Evolutionary conservation across 2,329 filamentous ascomycete genomes (phyloP), one percentile per base, ranked within the genome.

Genomic region (Colletotrichum falcatum): DNA sequence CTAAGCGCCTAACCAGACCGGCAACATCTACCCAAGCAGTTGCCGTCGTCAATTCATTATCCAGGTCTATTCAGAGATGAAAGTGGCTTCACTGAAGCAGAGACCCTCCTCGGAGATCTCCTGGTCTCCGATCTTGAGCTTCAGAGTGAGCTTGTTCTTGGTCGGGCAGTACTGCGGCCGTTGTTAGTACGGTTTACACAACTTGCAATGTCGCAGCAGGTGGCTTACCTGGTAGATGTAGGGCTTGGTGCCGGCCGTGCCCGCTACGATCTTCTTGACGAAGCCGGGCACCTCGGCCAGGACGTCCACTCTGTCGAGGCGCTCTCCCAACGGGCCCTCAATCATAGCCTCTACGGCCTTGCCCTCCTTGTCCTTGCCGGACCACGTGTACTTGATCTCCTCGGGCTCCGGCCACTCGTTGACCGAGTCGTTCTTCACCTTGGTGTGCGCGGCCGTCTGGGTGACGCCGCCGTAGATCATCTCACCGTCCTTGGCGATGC

Each of bases 201-300:
- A 18, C 23, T 62, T 8, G 8, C 14, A 54, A 33, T 37, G 51
- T 20, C 14, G 14, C 42, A 28, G 1, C 18, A 8, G 28, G 16
- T 33, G 33, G 80, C 87, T 74, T 81, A 95, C 94, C 87, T 97
- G 96, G 83, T 98, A 99, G 76, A 99, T 98, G 81, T 98, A 99
- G 6, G 96, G 96, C 85, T 94, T 96, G 35, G 96, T 97, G 73
- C 96, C 96, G 4, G 92, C 94, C 16, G 95, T 94, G 74, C 89
- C 91, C 53, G 93, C 93, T 33, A 97, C 94, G 78, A 99, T 94
- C 76, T 91, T 91, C 89, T 99, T 99, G 81, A 99, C 91, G 77
- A 99, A 97, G 37, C 92, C 94, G 3, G 96, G 96, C 44, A 99
- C 92, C 82, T 99, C 95, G 30, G 93, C 94, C 94, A 99, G 97